Evolutionary conservation across 2,329 filamentous ascomycete genomes (phyloP).

Genomic region (Claviceps arundinis): DNA sequence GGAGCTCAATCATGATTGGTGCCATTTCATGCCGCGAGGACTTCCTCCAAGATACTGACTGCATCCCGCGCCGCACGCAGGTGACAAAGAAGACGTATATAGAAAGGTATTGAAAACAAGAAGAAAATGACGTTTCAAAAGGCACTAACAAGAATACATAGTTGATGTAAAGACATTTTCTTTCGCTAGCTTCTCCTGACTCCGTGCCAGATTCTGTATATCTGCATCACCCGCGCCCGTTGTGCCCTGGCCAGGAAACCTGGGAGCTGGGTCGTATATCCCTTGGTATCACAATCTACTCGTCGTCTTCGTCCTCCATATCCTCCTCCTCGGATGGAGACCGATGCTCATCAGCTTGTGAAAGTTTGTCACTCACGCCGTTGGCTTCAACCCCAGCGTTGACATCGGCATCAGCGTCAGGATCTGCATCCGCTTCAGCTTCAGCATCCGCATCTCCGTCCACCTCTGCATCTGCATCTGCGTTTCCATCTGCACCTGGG

Average conservation of each 20-base stretch:
- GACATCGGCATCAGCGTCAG: not conserved
- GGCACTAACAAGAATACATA: not conserved
- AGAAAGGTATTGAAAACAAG: not conserved
- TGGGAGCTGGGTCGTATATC: not conserved
- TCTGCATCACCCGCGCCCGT: too few relatives aligned
- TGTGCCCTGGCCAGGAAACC: not conserved
- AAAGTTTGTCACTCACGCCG: slow-evolving; percentile 11
- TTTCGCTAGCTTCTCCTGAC: not conserved
- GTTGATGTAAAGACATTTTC: too few relatives aligned
- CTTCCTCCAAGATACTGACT: too few relatives aligned
- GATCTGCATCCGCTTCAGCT: not conserved
- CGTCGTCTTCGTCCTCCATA: slow-evolving; percentile 21
- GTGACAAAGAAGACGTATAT: not conserved
- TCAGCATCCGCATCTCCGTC: slow-evolving; percentile 9
- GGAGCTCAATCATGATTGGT: too few relatives aligned
- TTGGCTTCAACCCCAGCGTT: not conserved
- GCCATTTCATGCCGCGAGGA: too few relatives aligned
- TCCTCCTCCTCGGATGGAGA: slow-evolving; percentile 24
- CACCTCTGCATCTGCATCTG: slow-evolving; percentile 11
- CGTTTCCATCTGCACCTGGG: slow-evolving; percentile 12
- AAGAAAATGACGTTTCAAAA: not conserved
- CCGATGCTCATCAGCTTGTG: slow-evolving; percentile 8
- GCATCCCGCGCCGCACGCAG: not conserved
- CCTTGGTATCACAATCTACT: not conserved
- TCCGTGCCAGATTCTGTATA: not conserved